Evolutionary conservation across 352 stramenopile genomes (phyloP), one percentile per base, ranked within the genome.

Genomic region (Phytophthora fragariae): DNA sequence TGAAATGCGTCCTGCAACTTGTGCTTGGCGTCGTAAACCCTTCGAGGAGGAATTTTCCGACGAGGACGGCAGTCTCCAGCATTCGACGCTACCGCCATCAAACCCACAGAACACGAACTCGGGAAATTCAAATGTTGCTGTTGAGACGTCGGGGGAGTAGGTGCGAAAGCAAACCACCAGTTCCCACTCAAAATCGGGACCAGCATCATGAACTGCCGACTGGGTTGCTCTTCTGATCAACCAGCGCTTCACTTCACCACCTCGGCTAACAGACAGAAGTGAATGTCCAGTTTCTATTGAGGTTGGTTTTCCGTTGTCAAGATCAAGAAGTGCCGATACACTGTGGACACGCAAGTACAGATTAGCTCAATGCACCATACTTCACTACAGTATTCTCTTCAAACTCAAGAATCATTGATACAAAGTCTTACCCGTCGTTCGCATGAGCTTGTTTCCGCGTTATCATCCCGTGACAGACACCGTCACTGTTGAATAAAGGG

Each of bases 101-200:
- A 86, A 91, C 2, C 83, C 83, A 47, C 80, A 85, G 54, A 91
- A 89, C 3, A 91, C 15, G 31, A 81, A 89, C 17, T 85, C 80
- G 12, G 76, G 66, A 15, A 27, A 66, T 52, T 81, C 63, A 47
- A 84, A 73, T 6, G 46, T 65, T 24, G 73, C 65, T 5, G 73
- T 73, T 10, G 83, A 89, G 31, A 88, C 11, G 37, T 72, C 57
- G 5, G 57, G 44, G 7, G 77, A 76, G 39, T 82, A 84, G 10
- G 80, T 88, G 15, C 73, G 73, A 65, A 91, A 89, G 56, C 81
- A 88, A 21, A 56, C 76, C 29, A 85, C 35, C 10, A 88, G 53
- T 0, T 82, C 65, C 83, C 83, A 91, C 17, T 55, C 52, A 35
- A 68, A 60, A n/a, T 6, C 7, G 55, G 57, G n/a, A 3, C 61